Evolutionary conservation across 163 green algal genomes (phyloP).

Genomic region (Botryococcus braunii): DNA sequence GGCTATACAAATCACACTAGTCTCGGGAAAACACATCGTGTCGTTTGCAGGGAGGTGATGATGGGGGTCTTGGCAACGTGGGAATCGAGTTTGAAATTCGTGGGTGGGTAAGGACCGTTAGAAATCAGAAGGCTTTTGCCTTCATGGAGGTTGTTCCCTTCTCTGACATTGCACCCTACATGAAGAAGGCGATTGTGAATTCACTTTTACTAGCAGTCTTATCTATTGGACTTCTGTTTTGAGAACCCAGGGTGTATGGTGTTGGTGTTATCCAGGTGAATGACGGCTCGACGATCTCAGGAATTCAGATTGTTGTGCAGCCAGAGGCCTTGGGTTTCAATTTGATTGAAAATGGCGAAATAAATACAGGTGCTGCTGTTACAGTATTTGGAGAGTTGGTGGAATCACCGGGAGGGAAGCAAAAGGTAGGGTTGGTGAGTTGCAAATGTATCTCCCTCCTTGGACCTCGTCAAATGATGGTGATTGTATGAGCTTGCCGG

Average conservation of each 20-base stretch:
- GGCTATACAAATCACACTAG: too few species aligned
- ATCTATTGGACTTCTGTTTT: too few species aligned
- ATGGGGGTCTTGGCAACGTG: too few species aligned
- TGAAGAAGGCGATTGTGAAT: too few species aligned
- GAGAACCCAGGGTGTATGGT: too few species aligned
- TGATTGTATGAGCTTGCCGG: too few species aligned
- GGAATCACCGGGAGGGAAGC: conserved; percentile 77
- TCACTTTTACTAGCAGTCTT: too few species aligned
- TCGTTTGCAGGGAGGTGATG: too few species aligned
- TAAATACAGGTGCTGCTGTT: conserved; percentile 77
- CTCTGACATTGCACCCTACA: too few species aligned
- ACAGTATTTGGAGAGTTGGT: conserved; percentile 77
- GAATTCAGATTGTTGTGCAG: conserved; percentile 49
- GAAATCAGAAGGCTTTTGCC: conserved; percentile 80
- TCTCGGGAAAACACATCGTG: too few species aligned
- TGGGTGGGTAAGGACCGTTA: conserved; percentile 95
- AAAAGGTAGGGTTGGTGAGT: conserved; percentile 46
- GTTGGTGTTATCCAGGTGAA: conserved; percentile 98
- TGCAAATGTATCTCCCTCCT: background rate
- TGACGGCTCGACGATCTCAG: conserved; percentile 82
- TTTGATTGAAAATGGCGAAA: background rate
- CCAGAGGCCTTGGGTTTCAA: background rate
- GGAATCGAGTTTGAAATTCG: conserved; percentile 71
- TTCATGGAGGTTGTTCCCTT: too few species aligned
- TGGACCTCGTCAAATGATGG: too few species aligned